A percentile compares a stretch with the other conserved stretches of the same genome.
Conservation (phyloP, 2,329 filamentous ascomycete species). For the Paraphaeosphaeria minitans region DNA sequence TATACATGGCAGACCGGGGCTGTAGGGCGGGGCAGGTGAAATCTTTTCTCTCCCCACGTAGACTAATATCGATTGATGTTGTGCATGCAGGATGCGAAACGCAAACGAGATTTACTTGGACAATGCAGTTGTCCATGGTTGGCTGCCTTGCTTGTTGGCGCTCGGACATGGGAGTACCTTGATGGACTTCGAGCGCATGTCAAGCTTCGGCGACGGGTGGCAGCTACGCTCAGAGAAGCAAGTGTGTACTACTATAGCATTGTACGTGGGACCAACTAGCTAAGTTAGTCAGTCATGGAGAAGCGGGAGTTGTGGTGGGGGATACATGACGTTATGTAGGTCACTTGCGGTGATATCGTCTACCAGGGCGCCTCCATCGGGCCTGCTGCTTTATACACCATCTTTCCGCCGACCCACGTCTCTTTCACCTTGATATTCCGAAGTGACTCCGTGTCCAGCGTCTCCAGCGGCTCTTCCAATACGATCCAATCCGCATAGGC, state of each 20-base stretch:
- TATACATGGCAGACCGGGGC: background rate
- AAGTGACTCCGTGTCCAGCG: constrained; percentile 56
- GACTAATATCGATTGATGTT: constrained; percentile 1
- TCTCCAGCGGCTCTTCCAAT: constrained; percentile 63
- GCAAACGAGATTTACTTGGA: background rate
- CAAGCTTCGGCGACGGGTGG: constrained; percentile 10
- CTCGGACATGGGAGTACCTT: constrained; percentile 26
- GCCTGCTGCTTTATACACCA: constrained; percentile 40
- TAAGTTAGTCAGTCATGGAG: background rate
- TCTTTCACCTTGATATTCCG: constrained; percentile 63
- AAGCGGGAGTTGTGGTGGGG: background rate
- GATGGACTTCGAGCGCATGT: constrained; percentile 25
- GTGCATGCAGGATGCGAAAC: constrained; percentile 1
- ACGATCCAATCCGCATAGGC: constrained; percentile 74
- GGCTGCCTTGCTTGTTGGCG: constrained; percentile 9
- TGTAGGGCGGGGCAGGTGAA: constrained; percentile 1
- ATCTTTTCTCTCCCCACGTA: constrained; percentile 4
- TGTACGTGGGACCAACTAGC: background rate
- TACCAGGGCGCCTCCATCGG: constrained; percentile 16
- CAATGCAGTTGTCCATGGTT: constrained; percentile 23
- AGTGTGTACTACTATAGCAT: background rate
- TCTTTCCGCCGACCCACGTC: constrained; percentile 69
- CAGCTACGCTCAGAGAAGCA: constrained; percentile 12
- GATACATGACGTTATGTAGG: background rate
- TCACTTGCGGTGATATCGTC: background rate